These are phyloP conservation scores for Aspergillus sp. DNA, from an alignment of 2,329 filamentous ascomycete genomes.

Conservation along the genomic window DNA sequence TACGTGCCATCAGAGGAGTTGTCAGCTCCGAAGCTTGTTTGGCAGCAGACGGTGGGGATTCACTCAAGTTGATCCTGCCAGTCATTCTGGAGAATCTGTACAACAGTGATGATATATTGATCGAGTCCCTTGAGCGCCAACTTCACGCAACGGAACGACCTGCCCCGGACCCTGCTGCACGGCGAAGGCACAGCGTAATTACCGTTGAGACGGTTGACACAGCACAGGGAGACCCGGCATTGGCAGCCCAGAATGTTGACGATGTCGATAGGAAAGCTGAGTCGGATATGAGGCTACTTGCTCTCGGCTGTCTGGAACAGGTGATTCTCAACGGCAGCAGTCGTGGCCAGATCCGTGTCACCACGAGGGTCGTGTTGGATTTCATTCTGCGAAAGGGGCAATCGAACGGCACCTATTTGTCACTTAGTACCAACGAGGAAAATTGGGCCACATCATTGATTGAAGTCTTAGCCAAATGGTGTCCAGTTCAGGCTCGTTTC, in stretches of 20 bases:
- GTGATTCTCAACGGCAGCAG: slow-evolving; percentile 79
- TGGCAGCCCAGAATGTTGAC: slow-evolving; percentile 72
- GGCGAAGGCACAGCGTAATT: slow-evolving; percentile 73
- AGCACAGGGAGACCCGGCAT: slow-evolving; percentile 63
- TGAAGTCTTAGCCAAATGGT: slow-evolving; percentile 78
- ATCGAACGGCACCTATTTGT: slow-evolving; percentile 48
- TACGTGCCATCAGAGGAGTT: slow-evolving; percentile 78
- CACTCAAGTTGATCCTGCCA: slow-evolving; percentile 76
- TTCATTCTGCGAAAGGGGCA: slow-evolving; percentile 66
- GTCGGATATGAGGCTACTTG: slow-evolving; percentile 80
- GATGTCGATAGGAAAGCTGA: slow-evolving; percentile 90
- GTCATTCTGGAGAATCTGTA: slow-evolving; percentile 85
- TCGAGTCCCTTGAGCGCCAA: slow-evolving; percentile 67
- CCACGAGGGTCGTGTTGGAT: slow-evolving; percentile 70
- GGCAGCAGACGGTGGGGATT: slow-evolving; percentile 70
- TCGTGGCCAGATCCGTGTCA: slow-evolving; percentile 74
- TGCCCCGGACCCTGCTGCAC: slow-evolving; percentile 63
- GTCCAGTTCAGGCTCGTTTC: slow-evolving; percentile 91
- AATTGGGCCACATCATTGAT: slow-evolving; percentile 85
- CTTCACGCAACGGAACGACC: slow-evolving; percentile 67
- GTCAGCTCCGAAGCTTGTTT: slow-evolving; percentile 79
- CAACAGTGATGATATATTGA: slow-evolving; percentile 60
- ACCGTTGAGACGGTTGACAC: slow-evolving; percentile 73
- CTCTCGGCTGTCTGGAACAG: slow-evolving; percentile 80
- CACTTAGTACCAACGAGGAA: slow-evolving; percentile 45